These are phyloP conservation scores for Setaria viridis DNA, from an alignment of 202 grass and related monocot species.

Conservation along the genomic window DNA sequence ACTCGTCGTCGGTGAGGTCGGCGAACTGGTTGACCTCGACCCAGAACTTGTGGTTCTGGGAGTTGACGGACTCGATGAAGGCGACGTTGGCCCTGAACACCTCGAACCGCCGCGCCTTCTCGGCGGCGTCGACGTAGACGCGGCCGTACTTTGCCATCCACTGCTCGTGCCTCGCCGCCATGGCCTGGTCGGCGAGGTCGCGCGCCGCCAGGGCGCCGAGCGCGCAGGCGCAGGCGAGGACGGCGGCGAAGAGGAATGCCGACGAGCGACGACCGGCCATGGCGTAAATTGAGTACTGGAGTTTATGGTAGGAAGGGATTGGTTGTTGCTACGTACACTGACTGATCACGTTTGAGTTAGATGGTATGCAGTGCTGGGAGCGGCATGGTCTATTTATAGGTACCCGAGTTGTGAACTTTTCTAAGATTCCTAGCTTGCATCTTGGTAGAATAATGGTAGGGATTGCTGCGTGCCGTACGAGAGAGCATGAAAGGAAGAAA, in stretches of 20 bases:
- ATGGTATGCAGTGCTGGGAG: too few relatives aligned
- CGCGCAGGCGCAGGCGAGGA: background rate
- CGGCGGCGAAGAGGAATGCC: background rate
- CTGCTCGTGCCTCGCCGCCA: constrained; percentile 45
- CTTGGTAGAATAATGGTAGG: background rate
- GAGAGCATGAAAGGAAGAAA: background rate
- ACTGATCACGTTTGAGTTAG: background rate
- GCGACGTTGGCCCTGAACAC: constrained; percentile 52
- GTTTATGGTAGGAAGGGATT: background rate
- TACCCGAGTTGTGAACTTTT: background rate
- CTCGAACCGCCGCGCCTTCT: constrained; percentile 51
- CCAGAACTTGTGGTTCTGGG: constrained; percentile 31
- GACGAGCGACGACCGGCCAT: background rate
- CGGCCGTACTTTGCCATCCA: constrained; percentile 62
- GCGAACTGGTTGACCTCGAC: constrained; percentile 54
- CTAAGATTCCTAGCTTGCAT: background rate
- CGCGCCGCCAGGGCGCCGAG: background rate
- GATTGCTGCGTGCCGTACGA: constrained; percentile 26
- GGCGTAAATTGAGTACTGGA: background rate
- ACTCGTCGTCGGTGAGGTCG: constrained; percentile 58
- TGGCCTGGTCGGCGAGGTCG: constrained; percentile 37
- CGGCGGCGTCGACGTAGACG: constrained; percentile 50
- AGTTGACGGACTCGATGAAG: constrained; percentile 57
- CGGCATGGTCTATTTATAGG: background rate
- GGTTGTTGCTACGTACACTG: background rate